phyloP scores from a whole-genome alignment of 2,329 filamentous ascomycete genomes.

The Alternaria metachromatica region DNA sequence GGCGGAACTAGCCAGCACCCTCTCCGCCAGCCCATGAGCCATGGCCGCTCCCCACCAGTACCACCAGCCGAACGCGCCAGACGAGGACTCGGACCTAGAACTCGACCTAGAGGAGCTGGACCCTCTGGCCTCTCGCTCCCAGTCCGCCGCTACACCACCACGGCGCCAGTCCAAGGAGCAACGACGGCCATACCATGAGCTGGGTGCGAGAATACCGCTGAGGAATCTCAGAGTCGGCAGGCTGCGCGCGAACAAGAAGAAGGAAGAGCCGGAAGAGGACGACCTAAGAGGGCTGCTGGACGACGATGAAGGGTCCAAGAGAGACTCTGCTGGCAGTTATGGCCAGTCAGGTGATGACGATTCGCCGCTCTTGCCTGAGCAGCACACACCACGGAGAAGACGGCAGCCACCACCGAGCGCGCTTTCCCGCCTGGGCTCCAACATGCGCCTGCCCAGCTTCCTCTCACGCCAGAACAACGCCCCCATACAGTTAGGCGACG shows the following conservation, averaged over 20 bases:
- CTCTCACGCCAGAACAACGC: conserved; percentile 50
- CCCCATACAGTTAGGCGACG: conserved; percentile 34
- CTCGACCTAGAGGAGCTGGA: conserved; percentile 83
- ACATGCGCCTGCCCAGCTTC: conserved; percentile 71
- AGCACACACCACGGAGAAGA: conserved; percentile 29
- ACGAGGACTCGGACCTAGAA: conserved; percentile 76
- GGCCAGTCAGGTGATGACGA: conserved; percentile 69
- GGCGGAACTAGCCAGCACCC: conserved; percentile 12
- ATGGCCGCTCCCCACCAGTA: conserved; percentile 57
- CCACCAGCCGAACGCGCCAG: conserved; percentile 65
- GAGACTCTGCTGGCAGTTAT: conserved; percentile 66
- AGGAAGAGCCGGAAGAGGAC: conserved; percentile 63
- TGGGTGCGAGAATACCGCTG: conserved; percentile 69
- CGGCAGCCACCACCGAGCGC: conserved; percentile 37
- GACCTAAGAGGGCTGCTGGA: conserved; percentile 72
- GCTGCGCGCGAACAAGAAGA: conserved; percentile 50
- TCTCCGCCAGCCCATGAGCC: conserved; percentile 42
- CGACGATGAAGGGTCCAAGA: conserved; percentile 63
- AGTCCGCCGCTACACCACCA: conserved; percentile 31
- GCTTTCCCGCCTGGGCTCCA: conserved; percentile 59
- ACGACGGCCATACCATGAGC: conserved; percentile 47
- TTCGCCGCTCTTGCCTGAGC: conserved; percentile 70
- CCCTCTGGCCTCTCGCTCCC: conserved; percentile 54
- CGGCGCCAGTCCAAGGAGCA: conserved; percentile 40
- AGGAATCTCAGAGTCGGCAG: conserved; percentile 63